Conservation (phyloP, 2,329 filamentous ascomycete genomes). For the Chaetomium globosum region DNA sequence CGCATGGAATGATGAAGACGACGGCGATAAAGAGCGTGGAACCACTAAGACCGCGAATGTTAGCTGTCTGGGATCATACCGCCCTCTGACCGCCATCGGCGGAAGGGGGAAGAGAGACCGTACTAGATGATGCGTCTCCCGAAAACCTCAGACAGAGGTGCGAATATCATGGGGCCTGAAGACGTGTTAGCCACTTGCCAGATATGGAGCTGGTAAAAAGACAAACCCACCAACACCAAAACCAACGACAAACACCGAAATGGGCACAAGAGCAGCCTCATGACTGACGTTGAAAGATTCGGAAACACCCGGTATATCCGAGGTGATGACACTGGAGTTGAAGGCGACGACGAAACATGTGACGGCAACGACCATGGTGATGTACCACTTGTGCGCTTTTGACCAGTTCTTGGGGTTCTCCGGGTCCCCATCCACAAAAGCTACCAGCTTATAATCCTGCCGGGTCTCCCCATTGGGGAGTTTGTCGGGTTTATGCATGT, state of each 20-base stretch:
- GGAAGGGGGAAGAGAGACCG: slow-evolving; percentile 28
- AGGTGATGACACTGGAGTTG: slow-evolving; percentile 73
- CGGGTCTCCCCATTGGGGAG: slow-evolving; percentile 24
- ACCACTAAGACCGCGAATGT: slow-evolving; percentile 41
- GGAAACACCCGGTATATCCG: slow-evolving; percentile 67
- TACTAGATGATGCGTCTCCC: slow-evolving; percentile 72
- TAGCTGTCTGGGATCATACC: slow-evolving; percentile 12
- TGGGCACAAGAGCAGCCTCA: slow-evolving; percentile 71
- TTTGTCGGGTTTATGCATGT: slow-evolving; percentile 27
- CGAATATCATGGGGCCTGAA: slow-evolving; percentile 73
- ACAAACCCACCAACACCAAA: slow-evolving; percentile 69
- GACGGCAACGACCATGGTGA: slow-evolving; percentile 79
- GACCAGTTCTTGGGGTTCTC: slow-evolving; percentile 87
- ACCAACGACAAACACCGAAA: slow-evolving; percentile 78
- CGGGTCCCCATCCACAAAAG: slow-evolving; percentile 69
- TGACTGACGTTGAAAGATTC: slow-evolving; percentile 68
- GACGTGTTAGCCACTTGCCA: slow-evolving; percentile 8
- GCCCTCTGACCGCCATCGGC: background rate
- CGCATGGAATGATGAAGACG: slow-evolving; percentile 79
- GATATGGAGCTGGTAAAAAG: background rate
- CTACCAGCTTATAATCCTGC: slow-evolving; percentile 56
- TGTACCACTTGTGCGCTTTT: slow-evolving; percentile 77
- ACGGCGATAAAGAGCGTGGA: slow-evolving; percentile 70
- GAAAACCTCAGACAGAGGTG: slow-evolving; percentile 74
- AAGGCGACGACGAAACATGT: slow-evolving; percentile 77